Percentiles rank a stretch among this genome's conserved stretches.
phyloP scores from a whole-genome alignment of 257 asterid species.

The Cynanchum wilfordii region DNA sequence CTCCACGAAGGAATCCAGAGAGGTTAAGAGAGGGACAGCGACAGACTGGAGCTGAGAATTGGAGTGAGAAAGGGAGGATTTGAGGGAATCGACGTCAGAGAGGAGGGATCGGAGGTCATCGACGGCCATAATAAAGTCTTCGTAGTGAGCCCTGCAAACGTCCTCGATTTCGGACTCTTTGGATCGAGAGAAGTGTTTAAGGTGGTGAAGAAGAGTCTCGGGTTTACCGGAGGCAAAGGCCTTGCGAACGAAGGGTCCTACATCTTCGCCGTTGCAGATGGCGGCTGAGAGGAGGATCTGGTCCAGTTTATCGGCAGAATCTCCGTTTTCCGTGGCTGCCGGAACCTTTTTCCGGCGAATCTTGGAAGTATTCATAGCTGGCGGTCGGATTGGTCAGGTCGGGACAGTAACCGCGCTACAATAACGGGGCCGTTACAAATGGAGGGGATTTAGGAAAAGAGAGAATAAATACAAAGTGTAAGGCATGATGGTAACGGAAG shows the following conservation, averaged over 20 bases:
- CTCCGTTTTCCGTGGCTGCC: constrained; percentile 56
- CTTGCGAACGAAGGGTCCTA: constrained; percentile 82
- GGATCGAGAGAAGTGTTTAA: constrained; percentile 70
- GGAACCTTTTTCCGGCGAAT: constrained; percentile 83
- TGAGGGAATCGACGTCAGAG: constrained; percentile 89
- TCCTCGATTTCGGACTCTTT: constrained; percentile 95
- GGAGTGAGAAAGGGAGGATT: constrained; percentile 64
- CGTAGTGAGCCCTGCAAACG: constrained; percentile 90
- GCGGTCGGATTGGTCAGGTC: neutral
- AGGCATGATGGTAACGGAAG: constrained; percentile 11
- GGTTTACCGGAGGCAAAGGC: constrained; percentile 86
- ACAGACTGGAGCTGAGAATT: constrained; percentile 78
- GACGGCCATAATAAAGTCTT: constrained; percentile 92
- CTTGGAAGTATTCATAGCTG: constrained; percentile 49
- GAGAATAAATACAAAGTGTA: neutral
- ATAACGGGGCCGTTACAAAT: constrained; percentile 33
- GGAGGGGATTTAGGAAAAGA: constrained; percentile 47
- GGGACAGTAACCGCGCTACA: constrained; percentile 33
- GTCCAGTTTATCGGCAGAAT: constrained; percentile 82
- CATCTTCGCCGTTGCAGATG: constrained; percentile 89
- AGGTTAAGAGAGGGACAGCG: constrained; percentile 66
- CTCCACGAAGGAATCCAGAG: constrained; percentile 72
- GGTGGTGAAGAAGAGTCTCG: constrained; percentile 71
- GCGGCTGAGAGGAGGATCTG: constrained; percentile 80
- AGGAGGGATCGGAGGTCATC: constrained; percentile 95